Conservation (phyloP, 163 green algal species). For the Volvox carteri region DNA sequence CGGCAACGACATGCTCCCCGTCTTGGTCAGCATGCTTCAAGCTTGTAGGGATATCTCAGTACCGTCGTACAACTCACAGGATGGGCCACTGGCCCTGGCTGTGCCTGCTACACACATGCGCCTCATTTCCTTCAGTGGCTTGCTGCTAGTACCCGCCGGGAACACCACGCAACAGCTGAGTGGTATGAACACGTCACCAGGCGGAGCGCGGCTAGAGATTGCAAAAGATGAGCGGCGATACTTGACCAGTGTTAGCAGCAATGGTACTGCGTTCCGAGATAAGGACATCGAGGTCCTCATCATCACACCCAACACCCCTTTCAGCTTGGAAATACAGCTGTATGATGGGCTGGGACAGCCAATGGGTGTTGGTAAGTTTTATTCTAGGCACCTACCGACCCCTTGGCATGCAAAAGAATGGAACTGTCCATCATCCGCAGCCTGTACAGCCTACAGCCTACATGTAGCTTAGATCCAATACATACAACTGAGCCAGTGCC, state of each 20-base stretch:
- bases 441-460: too few relatives aligned
- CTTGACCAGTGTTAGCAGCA: neutral
- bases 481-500: too few relatives aligned
- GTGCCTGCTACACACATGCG: constrained; percentile 21
- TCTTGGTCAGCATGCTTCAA: neutral
- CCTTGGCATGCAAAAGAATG: too few relatives aligned
- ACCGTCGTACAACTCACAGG: neutral
- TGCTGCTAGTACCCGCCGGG: neutral
- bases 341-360: neutral
- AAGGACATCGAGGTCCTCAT: neutral
- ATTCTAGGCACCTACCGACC: too few relatives aligned
- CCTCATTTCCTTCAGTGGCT: neutral
- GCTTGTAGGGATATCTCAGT: neutral
- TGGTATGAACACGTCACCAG: neutral
- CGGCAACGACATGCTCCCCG: neutral
- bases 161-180: neutral
- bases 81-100: neutral
- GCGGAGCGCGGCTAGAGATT: too few relatives aligned
- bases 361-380: neutral
- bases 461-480: too few relatives aligned
- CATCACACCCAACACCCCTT: neutral
- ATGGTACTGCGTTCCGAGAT: neutral
- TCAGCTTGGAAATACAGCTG: neutral
- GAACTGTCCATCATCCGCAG: too few relatives aligned
- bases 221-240: neutral